Base-by-base conservation (phyloP, 1,284 basidiomycete species). In the Taiwanofungus camphoratus region DNA sequence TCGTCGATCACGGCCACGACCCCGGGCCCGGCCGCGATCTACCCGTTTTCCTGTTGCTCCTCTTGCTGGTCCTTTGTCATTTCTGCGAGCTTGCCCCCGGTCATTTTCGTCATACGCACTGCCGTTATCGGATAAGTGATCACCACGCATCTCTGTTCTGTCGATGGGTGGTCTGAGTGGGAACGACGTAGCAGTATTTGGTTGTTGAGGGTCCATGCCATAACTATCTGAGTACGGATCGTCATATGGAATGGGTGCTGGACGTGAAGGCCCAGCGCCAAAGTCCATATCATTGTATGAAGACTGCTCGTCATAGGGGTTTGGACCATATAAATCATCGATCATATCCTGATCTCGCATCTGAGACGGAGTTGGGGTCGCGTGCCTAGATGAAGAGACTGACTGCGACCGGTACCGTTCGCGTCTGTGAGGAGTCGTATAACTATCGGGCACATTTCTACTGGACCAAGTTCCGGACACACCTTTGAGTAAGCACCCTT, bases 171-270 rank as follows among this genome's bases (percentile, higher is more conserved):
- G 12, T 4, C 16, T 30, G 36, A 26, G 41, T 8, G 21, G 18
- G 20, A 7, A 32, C 16, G 23, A n/a, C 34, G 24, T 18, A 3
- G n/a, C 20, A 24, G 23, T 36, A 6, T 37, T 27, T 3, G 41
- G 41, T 4, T 41, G 47, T 7, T 39, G 36, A 8, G 51, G 44
- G 21, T 46, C 34, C 9, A 53, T 37, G 11, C 53, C 60, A 40
- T 68, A 69, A 32, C 62, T 63, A 32, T 84, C 80, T 13, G 82
- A 74, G 58, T 87, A 87, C 2, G 85, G 85, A 53, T 87, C 85
- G 46, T 87, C 82, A 53, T 87, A 87, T 21, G 84, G 80, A 23
- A 76, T 66, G 4, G 83, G 84, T 15, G 71, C 56, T 22, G 83
- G 80, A 38, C 84, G 73, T 12, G 72, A 73, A 4, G 77, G 69